Evolutionary conservation across 129 eudicot genomes (phyloP), one percentile per base, ranked within the genome.

Genomic region (Dittrichia graveolens): DNA sequence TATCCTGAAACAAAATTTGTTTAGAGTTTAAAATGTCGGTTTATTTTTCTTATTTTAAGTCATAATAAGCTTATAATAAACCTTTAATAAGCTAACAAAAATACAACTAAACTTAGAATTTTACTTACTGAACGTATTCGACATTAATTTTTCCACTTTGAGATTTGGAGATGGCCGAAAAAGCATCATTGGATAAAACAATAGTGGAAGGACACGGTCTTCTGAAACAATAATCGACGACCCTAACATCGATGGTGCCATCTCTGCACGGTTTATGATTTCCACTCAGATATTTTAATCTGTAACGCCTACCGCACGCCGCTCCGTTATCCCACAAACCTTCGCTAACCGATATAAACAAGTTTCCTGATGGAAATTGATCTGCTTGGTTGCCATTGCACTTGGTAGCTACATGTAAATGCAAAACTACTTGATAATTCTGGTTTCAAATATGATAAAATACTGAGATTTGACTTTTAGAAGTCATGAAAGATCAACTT

Each of bases 241-340:
- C 95, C 62, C 68, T 78, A 3, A 88, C 90, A 38, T 85, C 95
- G n/a, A 88, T 63, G 5, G 80, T 76, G 16, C 68, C 81, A 3
- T 15, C 84, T 57, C 60, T 85, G 81, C 95, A 85, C 3, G 90
- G 95, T 68, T 53, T 82, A 37, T 76, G 75, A 37, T n/a, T 80
- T 45, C 94, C 95, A 16, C 95, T 85, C 0, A 88, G 50, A 49
- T 90, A 85, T 68, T 69, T 79, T 39, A 88, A 31, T 9, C 88
- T 72, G 72, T 88, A 88, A 0, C 90, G 86, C 55, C 95, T 71
- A 11, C 90, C 95, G 13, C 95, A 88, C 3, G 95, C 95, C 2
- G 95, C 95, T 37, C 90, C 90, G 6, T 88, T 88, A 48, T 88
- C 95, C 95, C 95, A 88, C 31, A 88, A 69, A 50, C 85, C 95